A percentile compares a stretch with the other conserved stretches of the same genome.
Conservation (phyloP, 805 yeast genomes). For the Cyberlindnera petersonii region DNA sequence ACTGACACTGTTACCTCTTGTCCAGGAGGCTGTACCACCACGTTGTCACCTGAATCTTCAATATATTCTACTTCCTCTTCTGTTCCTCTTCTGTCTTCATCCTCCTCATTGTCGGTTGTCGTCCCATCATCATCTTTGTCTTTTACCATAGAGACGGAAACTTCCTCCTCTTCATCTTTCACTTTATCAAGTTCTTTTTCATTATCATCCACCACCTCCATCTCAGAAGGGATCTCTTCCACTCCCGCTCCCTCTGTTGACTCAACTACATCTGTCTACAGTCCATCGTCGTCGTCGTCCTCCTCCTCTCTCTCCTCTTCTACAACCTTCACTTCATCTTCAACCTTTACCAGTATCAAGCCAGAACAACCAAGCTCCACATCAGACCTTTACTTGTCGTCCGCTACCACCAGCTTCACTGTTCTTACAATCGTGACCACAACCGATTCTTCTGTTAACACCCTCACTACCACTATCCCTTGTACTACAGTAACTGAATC, state of each 20-base stretch:
- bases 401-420: slow-evolving; percentile 1
- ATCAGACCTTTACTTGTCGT: neutral
- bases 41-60: slow-evolving; percentile 2
- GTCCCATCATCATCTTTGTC: slow-evolving; percentile 1
- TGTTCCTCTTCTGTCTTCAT: slow-evolving; percentile 1
- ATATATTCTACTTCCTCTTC: neutral
- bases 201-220: neutral
- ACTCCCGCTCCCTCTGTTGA: neutral
- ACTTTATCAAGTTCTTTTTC: no score
- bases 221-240: neutral
- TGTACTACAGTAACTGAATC: slow-evolving; percentile 1
- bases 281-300: slow-evolving; percentile 1
- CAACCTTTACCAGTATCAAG: slow-evolving; percentile 2
- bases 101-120: neutral
- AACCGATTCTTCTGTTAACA: slow-evolving; percentile 2
- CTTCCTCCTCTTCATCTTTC: no score
- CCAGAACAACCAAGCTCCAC: slow-evolving; percentile 2
- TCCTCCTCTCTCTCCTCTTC: neutral
- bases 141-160: neutral
- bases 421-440: neutral
- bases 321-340: neutral
- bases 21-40: slow-evolving; percentile 9
- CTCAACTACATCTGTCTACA: neutral
- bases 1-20: slow-evolving; percentile 9
- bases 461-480: slow-evolving; percentile 1